A percentile compares a stretch with the other conserved stretches of the same genome.
Evolutionary conservation across 2,329 filamentous ascomycete species (phyloP).

Genomic region (Tolypocladium capitatum): DNA sequence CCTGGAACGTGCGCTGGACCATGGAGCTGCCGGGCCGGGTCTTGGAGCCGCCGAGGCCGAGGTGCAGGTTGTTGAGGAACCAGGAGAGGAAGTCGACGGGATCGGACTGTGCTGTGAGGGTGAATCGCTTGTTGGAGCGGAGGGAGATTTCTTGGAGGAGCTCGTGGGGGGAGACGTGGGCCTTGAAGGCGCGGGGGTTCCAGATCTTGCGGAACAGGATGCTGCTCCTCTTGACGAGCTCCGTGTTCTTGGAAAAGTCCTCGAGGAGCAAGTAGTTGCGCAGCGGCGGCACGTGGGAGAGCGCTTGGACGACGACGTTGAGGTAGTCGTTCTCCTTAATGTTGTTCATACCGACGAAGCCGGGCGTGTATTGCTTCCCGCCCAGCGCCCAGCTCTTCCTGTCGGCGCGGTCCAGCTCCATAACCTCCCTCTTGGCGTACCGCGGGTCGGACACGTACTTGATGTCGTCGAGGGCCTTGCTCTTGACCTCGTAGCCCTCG

Average conservation of each 20-base stretch:
- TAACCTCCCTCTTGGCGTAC: conserved; percentile 69
- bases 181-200: conserved; percentile 93
- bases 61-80: conserved; percentile 93
- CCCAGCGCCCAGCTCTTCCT: conserved; percentile 58
- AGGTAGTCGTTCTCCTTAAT: conserved; percentile 99
- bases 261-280: conserved; percentile 88
- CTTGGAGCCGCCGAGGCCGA: conserved; percentile 80
- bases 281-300: conserved; percentile 79
- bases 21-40: conserved; percentile 75
- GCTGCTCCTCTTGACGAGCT: conserved; percentile 77
- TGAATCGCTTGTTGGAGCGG: conserved; percentile 84
- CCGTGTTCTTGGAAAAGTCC: conserved; percentile 55
- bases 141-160: conserved; percentile 88
- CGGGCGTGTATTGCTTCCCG: conserved; percentile 78
- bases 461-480: conserved; percentile 91
- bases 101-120: conserved; percentile 79
- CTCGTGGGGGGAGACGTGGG: conserved; percentile 94
- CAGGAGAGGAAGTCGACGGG: conserved; percentile 93
- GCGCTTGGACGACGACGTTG: conserved; percentile 84
- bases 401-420: conserved; percentile 57
- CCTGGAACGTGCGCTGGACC: conserved; percentile 87
- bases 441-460: conserved; percentile 93
- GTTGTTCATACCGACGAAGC: conserved; percentile 98
- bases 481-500: conserved; percentile 93
- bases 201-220: conserved; percentile 93